Evolutionary conservation across 192 early-diverging fungal genomes (phyloP).

Genomic region (Coemansia sp.): DNA sequence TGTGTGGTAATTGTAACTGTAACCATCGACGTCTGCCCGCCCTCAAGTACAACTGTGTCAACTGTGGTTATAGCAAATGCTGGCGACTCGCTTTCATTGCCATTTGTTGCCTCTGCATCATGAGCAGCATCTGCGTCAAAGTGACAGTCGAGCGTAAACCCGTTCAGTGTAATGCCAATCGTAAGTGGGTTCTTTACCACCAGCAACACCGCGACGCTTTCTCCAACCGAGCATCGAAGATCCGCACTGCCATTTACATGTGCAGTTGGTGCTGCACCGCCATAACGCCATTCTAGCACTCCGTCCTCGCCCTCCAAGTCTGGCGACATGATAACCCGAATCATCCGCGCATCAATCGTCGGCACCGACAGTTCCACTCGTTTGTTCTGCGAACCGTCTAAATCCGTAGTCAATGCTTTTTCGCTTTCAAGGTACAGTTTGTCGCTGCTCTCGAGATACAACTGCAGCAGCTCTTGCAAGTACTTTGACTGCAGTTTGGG

Average conservation of each 20-base stretch:
- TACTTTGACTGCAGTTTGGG: slow-evolving; percentile 52
- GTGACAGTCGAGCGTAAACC: slow-evolving; percentile 44
- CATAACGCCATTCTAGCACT: slow-evolving; percentile 27
- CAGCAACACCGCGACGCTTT: slow-evolving; percentile 41
- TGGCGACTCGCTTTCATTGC: not conserved
- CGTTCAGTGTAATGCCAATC: slow-evolving; percentile 43
- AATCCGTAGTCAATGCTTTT: not conserved
- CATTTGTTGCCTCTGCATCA: not conserved
- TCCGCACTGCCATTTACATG: not conserved
- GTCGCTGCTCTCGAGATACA: slow-evolving; percentile 41
- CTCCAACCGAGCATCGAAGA: slow-evolving; percentile 46
- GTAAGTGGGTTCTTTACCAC: slow-evolving; percentile 50
- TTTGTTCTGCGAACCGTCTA: not conserved
- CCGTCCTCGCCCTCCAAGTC: slow-evolving; percentile 47
- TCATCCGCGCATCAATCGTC: slow-evolving; percentile 50
- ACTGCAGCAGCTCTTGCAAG: slow-evolving; percentile 49
- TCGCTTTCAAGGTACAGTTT: too few relatives aligned
- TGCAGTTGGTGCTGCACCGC: slow-evolving; percentile 21
- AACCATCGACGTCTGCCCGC: slow-evolving; percentile 40
- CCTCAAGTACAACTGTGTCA: slow-evolving; percentile 36
- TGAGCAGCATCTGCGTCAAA: slow-evolving; percentile 13
- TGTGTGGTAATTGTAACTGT: slow-evolving; percentile 30
- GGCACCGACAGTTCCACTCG: slow-evolving; percentile 63
- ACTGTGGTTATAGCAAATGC: slow-evolving; percentile 26
- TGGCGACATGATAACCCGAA: slow-evolving; percentile 47